Conservation (phyloP, 108 stramenopile species). For the Skeletonema potamos region DNA sequence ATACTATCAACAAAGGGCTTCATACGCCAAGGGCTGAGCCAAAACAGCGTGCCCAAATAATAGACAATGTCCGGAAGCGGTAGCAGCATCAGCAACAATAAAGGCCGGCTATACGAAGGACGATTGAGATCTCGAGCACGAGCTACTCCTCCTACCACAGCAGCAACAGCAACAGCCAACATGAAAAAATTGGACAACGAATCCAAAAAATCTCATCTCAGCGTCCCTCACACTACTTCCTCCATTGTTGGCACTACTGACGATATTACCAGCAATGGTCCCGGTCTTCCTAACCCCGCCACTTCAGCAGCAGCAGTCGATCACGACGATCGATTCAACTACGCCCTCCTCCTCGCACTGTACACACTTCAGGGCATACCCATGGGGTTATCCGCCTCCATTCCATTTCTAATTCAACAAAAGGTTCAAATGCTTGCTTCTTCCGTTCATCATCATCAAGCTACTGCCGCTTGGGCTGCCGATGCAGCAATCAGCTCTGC, state of each 20-base stretch:
- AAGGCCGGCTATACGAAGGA: background rate
- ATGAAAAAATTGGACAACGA: background rate
- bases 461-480: slow-evolving; percentile 13
- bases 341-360: slow-evolving; percentile 88
- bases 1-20: too few species aligned
- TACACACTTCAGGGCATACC: slow-evolving; percentile 99
- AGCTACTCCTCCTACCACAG: background rate
- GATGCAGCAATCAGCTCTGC: slow-evolving; percentile 35
- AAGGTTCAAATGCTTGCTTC: slow-evolving; percentile 73
- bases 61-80: background rate
- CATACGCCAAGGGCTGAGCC: too few species aligned
- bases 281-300: background rate
- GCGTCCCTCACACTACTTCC: slow-evolving; percentile 28
- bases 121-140: background rate
- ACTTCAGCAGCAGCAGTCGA: slow-evolving; percentile 13
- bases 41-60: too few species aligned
- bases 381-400: slow-evolving; percentile 95
- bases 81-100: background rate
- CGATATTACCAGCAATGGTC: background rate
- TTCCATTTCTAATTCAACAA: slow-evolving; percentile 97
- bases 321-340: slow-evolving; percentile 81
- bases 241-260: slow-evolving; percentile 1
- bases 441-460: slow-evolving; percentile 36
- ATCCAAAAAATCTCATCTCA: slow-evolving; percentile 26
- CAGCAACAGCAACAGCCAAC: background rate